Evolutionary conservation across 768 basidiomycete species (phyloP), one percentile per base, ranked within the genome.

Genomic region (Leccinum broughii): DNA sequence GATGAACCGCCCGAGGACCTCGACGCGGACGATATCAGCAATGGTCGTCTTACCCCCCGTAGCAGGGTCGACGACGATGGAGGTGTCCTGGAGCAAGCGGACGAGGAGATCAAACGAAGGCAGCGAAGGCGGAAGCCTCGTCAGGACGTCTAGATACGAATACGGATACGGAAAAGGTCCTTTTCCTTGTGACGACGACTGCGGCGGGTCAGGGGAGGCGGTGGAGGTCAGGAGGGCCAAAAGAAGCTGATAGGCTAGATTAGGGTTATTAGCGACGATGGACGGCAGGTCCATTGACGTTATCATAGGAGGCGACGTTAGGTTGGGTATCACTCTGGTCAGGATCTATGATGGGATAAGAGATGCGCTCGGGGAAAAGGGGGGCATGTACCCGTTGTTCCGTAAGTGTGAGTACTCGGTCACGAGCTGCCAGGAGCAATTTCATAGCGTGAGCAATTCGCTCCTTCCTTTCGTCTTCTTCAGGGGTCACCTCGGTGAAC

Each of bases 41-140:
- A 90, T 77, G 6, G 86, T 86, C 17, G 82, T 85, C 52, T 77
- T 80, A 56, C 81, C 77, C 28, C 77, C 78, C 1, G 80, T 77
- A 8, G 69, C 58, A 5, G 66, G 62, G 57, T 78, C 78, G 22
- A 71, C 73, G 57, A 85, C 71, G 24, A 75, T 74, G 0, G 86
- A 84, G 34, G 81, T 73, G 65, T 92, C 88, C 59, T 84, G 82
- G 20, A 92, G 75, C 10, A 93, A 77, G 11, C 85, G 82, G 11
- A 85, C 89, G 34, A 90, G 75, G 37, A 93, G 77, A 68, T 92
- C 89, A 65, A 92, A 90, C 3, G 88, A 84, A 26, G 87, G 79
- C 32, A 92, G 76, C 0, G 85, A 87, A 1, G 90, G 90, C 4
- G 91, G 88, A 51, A 93, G 81, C 66, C 75, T 82, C 9, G 80